Percentiles rank a stretch among this genome's conserved stretches.
These are phyloP conservation scores for Globisporangium rhizosaccharum DNA, from an alignment of 352 stramenopile genomes.

Conservation along the genomic window DNA sequence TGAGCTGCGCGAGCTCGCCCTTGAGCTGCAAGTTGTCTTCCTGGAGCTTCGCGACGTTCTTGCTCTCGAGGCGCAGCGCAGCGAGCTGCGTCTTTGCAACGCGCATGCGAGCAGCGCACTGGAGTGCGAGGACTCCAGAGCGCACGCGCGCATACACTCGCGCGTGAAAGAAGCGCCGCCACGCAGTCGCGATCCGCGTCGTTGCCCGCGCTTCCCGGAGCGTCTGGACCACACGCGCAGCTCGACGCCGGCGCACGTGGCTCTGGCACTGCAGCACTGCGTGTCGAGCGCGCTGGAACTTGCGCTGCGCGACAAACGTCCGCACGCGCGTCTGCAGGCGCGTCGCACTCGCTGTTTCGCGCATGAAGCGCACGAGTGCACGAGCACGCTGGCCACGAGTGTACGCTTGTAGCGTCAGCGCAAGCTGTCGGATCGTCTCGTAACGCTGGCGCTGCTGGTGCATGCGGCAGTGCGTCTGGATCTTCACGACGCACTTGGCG, in stretches of 20 bases:
- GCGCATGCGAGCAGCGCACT: conserved; percentile 44
- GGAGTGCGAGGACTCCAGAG: conserved; percentile 34
- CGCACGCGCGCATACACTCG: conserved; percentile 26
- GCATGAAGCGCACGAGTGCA: conserved; percentile 33
- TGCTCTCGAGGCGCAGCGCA: conserved; percentile 53
- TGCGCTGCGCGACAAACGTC: conserved; percentile 26
- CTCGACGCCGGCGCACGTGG: conserved; percentile 35
- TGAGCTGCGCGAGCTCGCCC: conserved; percentile 48
- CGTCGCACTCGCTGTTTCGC: conserved; percentile 24
- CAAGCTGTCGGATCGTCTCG: conserved; percentile 20
- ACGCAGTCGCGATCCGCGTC: conserved; percentile 30
- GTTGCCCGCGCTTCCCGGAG: conserved; percentile 42
- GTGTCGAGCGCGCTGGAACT: conserved; percentile 32
- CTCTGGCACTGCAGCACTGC: conserved; percentile 45
- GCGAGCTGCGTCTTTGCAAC: conserved; percentile 34
- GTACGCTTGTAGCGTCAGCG: conserved; percentile 40
- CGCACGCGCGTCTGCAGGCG: conserved; percentile 45
- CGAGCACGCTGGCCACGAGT: conserved; percentile 33
- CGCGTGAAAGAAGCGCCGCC: conserved; percentile 28
- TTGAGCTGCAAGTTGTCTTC: conserved; percentile 73
- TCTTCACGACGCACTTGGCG: conserved; percentile 25
- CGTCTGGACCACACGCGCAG: conserved; percentile 25
- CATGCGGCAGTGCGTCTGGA: conserved; percentile 54
- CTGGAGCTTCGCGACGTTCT: conserved; percentile 67
- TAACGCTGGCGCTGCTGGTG: conserved; percentile 38